Percentiles rank a stretch among this genome's conserved stretches.
These are phyloP conservation scores for Cystobasidium ongulense DNA, from an alignment of 768 basidiomycete species.

Conservation along the genomic window DNA sequence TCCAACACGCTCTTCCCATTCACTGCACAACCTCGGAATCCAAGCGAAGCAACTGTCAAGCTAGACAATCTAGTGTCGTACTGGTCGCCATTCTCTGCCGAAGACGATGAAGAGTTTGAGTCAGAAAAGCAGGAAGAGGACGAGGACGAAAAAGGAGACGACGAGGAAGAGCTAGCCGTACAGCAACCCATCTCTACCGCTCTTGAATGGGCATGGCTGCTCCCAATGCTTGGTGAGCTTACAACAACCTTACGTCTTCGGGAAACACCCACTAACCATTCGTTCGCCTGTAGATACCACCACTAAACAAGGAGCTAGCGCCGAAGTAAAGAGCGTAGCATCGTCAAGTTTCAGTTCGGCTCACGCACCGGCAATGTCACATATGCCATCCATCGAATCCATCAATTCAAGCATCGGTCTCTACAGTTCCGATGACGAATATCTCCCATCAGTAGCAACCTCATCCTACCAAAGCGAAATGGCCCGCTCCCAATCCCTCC, in stretches of 20 bases:
- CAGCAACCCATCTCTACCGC: not conserved
- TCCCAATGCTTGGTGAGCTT: conserved; percentile 25
- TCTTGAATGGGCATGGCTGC: conserved; percentile 19
- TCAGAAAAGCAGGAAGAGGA: not conserved
- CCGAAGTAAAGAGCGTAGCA: not conserved
- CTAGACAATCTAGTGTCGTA: not conserved
- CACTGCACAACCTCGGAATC: not conserved
- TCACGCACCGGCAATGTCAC: not conserved
- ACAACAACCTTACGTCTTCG: not conserved
- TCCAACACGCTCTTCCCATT: not conserved
- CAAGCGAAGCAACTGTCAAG: not conserved
- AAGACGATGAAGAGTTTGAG: not conserved
- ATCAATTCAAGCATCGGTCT: not conserved
- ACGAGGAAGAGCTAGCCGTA: not conserved
- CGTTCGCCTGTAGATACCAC: not conserved
- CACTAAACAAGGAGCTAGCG: not conserved
- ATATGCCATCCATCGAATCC: not conserved
- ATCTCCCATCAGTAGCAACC: not conserved
- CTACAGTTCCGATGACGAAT: not conserved
- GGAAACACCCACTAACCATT: not conserved
- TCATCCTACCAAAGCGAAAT: conserved; percentile 9
- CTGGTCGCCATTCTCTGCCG: conserved; percentile 6
- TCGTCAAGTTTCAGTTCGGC: no score
- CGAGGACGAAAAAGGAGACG: not conserved
- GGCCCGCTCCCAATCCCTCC: conserved; percentile 19